Base-by-base conservation (phyloP, 176 grass and related monocot genomes). In the Rhynchospora tenuis region DNA sequence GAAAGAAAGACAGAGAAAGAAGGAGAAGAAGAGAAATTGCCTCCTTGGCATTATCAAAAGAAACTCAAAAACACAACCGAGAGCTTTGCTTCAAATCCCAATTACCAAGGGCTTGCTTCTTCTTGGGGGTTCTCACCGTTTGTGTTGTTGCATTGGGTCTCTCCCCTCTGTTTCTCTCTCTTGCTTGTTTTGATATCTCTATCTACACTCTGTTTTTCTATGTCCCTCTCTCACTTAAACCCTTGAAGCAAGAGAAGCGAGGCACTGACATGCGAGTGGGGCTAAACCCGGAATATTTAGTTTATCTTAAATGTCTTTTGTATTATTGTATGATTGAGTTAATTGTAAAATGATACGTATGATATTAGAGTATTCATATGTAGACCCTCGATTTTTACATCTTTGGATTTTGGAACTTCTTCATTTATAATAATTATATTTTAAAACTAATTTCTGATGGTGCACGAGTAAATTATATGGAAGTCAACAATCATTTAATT, bases 31-130 rank as follows among this genome's bases (percentile, higher is more conserved):
- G 76, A 83, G 19, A 38, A 71, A 88, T 80, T 57, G 72, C 22
- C 59, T 78, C 90, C 89, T 92, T 73, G 91, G 90, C 84, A 73
- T 88, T 92, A 91, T 84, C 85, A 88, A 83, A 45, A 76, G 75
- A 78, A 89, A 85, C 23, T 67, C 17, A 64, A 70, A 83, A 79
- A 69, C 72, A 79, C 81, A 83, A 90, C 86, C 69, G 87, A 98
- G 93, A 88, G 86, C 38, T 84, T 88, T 64, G 86, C 85, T 90
- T 54, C 84, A 86, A 86, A 86, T 90, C 80, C 80, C 88, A 90
- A 86, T 76, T 84, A 83, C 63, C 58, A 71, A 54, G 64, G 65
- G 74, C 44, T 85, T 82, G 81, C 85, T 82, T 82, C 78, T 85
- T 82, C 70, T 88, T 86, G 80, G 88, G 92, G 86, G 66, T 81